Evolutionary conservation across 176 grass and related monocot species (phyloP).

Genomic region (Themeda triandra): DNA sequence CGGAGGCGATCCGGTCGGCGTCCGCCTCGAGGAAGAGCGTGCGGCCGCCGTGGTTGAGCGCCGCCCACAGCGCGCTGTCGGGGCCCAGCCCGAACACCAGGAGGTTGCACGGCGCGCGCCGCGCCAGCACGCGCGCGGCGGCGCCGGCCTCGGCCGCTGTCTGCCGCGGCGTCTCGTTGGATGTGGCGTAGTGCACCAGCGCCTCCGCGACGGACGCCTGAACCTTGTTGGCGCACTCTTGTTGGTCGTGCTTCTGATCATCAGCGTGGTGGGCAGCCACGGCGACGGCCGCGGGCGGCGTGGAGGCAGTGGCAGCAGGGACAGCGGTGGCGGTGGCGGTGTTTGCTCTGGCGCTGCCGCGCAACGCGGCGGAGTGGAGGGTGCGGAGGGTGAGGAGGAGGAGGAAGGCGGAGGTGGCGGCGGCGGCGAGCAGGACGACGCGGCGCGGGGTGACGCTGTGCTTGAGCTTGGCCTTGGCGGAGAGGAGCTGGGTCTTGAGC

Average conservation of each 20-base stretch:
- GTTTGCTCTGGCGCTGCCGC: neutral
- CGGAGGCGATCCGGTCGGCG: conserved; percentile 20
- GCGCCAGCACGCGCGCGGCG: conserved; percentile 36
- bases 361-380: conserved; percentile 7
- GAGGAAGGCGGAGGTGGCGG: conserved; percentile 27
- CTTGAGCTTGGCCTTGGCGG: conserved; percentile 58
- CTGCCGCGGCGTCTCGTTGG: conserved; percentile 36
- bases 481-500: conserved; percentile 51
- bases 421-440: conserved; percentile 26
- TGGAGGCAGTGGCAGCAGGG: neutral
- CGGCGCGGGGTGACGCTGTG: conserved; percentile 52
- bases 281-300: neutral
- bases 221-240: conserved; percentile 20
- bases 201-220: conserved; percentile 27
- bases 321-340: neutral
- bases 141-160: conserved; percentile 39
- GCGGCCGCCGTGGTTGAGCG: conserved; percentile 76
- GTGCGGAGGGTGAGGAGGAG: conserved; percentile 47
- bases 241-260: neutral
- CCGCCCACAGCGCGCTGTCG: conserved; percentile 58
- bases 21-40: conserved; percentile 72
- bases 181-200: conserved; percentile 57
- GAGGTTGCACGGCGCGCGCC: conserved; percentile 62
- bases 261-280: neutral
- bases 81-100: conserved; percentile 65